These are phyloP conservation scores for Fusarium chaquense DNA, from an alignment of 2,329 filamentous ascomycete species.

Conservation along the genomic window DNA sequence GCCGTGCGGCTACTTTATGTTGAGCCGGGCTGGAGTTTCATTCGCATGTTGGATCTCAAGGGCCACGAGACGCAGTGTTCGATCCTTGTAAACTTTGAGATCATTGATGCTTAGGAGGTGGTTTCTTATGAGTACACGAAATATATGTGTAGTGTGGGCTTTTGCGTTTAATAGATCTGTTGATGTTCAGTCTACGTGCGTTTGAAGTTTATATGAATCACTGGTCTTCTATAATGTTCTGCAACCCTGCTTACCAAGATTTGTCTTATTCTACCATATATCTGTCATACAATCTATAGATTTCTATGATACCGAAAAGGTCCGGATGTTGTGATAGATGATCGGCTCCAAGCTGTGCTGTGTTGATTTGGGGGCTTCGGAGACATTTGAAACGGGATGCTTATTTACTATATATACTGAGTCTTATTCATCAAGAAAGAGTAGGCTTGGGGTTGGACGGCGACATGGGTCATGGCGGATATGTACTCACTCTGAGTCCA, in stretches of 20 bases:
- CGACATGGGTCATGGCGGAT: too few species aligned
- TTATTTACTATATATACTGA: background rate
- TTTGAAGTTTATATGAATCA: background rate
- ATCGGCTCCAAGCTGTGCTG: background rate
- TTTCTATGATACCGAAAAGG: constrained; percentile 3
- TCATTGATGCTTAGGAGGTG: constrained; percentile 56
- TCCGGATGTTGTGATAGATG: constrained; percentile 22
- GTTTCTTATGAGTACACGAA: constrained; percentile 15
- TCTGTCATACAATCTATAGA: rapidly evolving
- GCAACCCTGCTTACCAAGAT: background rate
- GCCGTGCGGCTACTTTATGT: constrained; percentile 71
- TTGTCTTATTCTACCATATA: background rate
- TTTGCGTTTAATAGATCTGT: background rate
- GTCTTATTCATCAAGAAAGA: background rate
- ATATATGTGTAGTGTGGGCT: constrained; percentile 3
- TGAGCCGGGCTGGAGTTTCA: constrained; percentile 70
- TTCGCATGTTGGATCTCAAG: constrained; percentile 73
- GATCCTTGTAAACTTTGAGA: constrained; percentile 70
- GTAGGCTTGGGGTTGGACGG: too few species aligned
- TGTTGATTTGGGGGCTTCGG: background rate
- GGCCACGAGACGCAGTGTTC: constrained; percentile 73
- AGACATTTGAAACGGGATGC: background rate
- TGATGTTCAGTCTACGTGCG: background rate
- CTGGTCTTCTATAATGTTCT: background rate
- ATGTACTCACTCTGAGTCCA: background rate